A percentile compares a stretch with the other conserved stretches of the same genome.
Evolutionary conservation across 2,329 filamentous ascomycete genomes (phyloP).

Genomic region (Pseudogymnoascus pannorum): DNA sequence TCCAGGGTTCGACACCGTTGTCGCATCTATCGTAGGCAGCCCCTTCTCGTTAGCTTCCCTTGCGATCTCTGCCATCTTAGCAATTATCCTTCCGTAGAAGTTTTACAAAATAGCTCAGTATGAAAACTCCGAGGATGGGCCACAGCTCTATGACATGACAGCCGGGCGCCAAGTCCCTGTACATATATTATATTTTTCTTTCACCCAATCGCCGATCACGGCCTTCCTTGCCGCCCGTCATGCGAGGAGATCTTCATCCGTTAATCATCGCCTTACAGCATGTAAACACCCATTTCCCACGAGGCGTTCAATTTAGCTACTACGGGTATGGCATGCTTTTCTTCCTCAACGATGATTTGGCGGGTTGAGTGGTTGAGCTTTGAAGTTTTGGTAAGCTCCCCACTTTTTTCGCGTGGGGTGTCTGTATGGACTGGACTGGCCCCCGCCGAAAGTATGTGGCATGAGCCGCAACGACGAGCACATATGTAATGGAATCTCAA

Average conservation of each 20-base stretch:
- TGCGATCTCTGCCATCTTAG: neutral
- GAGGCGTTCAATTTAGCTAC: neutral
- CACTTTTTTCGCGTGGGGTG: neutral
- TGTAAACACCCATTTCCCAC: neutral
- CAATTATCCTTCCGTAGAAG: neutral
- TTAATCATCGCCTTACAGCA: constrained; percentile 5
- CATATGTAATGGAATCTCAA: constrained; percentile 3
- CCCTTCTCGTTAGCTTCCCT: constrained; percentile 1
- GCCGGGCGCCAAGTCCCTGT: neutral
- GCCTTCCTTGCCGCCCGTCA: neutral
- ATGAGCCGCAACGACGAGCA: neutral
- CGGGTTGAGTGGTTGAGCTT: neutral
- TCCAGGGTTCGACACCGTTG: neutral
- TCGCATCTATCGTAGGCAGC: neutral
- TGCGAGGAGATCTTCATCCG: neutral
- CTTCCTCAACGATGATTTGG: constrained; percentile 1
- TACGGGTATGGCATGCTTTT: neutral
- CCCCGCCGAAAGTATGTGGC: constrained; percentile 1
- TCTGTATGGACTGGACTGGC: neutral
- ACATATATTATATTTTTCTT: neutral
- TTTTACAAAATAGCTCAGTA: neutral
- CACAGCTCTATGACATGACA: neutral
- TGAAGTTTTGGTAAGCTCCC: neutral
- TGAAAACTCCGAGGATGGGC: neutral
- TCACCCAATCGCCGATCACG: constrained; percentile 7